These are phyloP conservation scores for Enterospora canceri DNA, from an alignment of 371 early-diverging fungal genomes.

Conservation along the genomic window DNA sequence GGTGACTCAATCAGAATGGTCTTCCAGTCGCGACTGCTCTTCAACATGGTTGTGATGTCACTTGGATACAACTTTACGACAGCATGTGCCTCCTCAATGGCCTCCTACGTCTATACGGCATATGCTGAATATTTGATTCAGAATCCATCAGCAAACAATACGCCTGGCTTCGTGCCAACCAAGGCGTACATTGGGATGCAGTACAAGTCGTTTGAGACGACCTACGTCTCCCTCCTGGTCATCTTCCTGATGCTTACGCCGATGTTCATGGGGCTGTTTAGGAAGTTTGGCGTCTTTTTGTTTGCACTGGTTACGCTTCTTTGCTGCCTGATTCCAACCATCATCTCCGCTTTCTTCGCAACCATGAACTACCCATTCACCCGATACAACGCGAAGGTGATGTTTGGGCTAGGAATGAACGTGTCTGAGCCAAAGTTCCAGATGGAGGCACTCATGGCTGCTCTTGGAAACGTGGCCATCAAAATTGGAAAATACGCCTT, in stretches of 20 bases:
- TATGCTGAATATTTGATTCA: not conserved
- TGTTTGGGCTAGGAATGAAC: not conserved
- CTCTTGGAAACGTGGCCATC: not conserved
- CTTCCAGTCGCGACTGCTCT: conserved; percentile 4
- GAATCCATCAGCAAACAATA: not conserved
- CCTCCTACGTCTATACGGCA: not conserved
- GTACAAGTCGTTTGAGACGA: not conserved
- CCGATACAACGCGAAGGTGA: not conserved
- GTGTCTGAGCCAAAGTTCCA: not conserved
- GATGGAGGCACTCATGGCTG: conserved; percentile 15
- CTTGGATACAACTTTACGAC: conserved; percentile 10
- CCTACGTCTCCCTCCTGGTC: not conserved
- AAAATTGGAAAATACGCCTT: conserved; percentile 54
- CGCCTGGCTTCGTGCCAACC: not conserved
- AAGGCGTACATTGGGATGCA: not conserved
- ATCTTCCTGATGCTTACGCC: not conserved
- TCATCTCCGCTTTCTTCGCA: not conserved
- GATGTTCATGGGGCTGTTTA: not conserved
- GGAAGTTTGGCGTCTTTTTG: not conserved
- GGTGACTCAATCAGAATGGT: not conserved
- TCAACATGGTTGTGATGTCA: not conserved
- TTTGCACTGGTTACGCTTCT: not conserved
- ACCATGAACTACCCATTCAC: not conserved
- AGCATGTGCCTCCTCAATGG: not conserved
- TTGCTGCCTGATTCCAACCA: not conserved